Evolutionary conservation across 495 filamentous ascomycete species (phyloP).

Genomic region (Penicillium robsamsonii): DNA sequence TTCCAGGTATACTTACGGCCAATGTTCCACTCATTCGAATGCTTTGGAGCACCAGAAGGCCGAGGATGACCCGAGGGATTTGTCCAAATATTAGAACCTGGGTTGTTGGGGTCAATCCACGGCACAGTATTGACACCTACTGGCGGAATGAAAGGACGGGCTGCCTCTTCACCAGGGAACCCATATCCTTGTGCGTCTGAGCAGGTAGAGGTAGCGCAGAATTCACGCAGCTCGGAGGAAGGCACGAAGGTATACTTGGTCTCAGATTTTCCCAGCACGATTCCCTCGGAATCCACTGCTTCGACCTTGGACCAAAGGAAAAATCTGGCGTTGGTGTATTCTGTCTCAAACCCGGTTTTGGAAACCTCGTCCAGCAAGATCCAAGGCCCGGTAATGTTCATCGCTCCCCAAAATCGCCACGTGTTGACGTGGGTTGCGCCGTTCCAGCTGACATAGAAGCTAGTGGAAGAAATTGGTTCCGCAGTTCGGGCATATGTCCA

Average conservation of each 20-base stretch:
- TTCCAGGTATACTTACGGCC: conserved; percentile 12
- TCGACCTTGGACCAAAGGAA: conserved; percentile 39
- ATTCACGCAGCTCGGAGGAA: conserved; percentile 36
- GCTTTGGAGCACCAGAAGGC: neutral
- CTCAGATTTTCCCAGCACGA: conserved; percentile 34
- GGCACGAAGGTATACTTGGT: conserved; percentile 44
- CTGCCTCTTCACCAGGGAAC: conserved; percentile 34
- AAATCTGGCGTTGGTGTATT: conserved; percentile 32
- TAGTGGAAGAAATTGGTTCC: conserved; percentile 30
- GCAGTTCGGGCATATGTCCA: conserved; percentile 40
- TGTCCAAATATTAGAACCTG: conserved; percentile 20
- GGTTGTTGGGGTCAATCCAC: conserved; percentile 38
- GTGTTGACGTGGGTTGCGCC: conserved; percentile 43
- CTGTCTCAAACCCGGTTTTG: conserved; percentile 45
- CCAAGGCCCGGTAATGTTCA: conserved; percentile 34
- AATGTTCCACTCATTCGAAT: conserved; percentile 9
- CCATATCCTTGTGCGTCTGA: conserved; percentile 36
- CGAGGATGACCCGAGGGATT: conserved; percentile 22
- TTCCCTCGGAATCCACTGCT: conserved; percentile 35
- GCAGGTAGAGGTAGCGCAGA: conserved; percentile 35
- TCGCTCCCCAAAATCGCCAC: conserved; percentile 44
- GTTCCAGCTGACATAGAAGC: conserved; percentile 50
- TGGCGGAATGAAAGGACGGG: conserved; percentile 32
- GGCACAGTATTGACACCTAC: conserved; percentile 42
- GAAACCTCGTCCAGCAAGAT: conserved; percentile 28